Base-by-base conservation (phyloP, 495 filamentous ascomycete species). In the Talaromyces borbonicus region DNA sequence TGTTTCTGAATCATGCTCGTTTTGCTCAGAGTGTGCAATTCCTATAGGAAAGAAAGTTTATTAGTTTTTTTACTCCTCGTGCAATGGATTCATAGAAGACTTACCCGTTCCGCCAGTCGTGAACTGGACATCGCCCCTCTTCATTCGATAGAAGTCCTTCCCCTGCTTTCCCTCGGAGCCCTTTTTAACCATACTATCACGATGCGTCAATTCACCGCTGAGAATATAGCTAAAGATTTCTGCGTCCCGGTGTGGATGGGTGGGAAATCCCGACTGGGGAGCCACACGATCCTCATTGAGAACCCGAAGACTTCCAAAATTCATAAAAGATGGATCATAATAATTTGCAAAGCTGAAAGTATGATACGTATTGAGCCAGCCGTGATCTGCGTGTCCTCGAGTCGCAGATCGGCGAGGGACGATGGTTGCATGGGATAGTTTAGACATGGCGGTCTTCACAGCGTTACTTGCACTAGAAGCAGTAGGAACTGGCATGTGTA, bases 151-250 rank as follows among this genome's bases (percentile, higher is more conserved):
- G 50, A 86, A 85, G 38, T 75, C 61, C 38, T 72, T 68, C 18
- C 68, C 67, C 38, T 68, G 56, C 5, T 51, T 63, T 9, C 69
- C 73, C 38, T 77, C 74, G n/a, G 65, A 61, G 25, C 73, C 74
- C 62, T 75, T 77, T 43, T 72, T 67, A 50, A 80, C 65, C 75
- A 88, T 84, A 37, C 71, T 79, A 58, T 93, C 85, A 12, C 82
- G 79, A 66, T 93, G 86, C 24, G 85, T 87, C 35, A 90, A 74
- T 58, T 88, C 83, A 48, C 86, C 85, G 50, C 61, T 76, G 5
- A 90, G 68, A 53, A 90, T 81, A 66, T 90, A 90, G 51, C 73
- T 79, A 71, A 85, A 90, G 67, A 90, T 90, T 62, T 90, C 83
- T 52, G 83, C 84, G 57, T 90, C 80, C 52, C 77, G 74, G 66